Conservation (phyloP, 176 grass and related monocot genomes). For the Phoenix dactylifera region DNA sequence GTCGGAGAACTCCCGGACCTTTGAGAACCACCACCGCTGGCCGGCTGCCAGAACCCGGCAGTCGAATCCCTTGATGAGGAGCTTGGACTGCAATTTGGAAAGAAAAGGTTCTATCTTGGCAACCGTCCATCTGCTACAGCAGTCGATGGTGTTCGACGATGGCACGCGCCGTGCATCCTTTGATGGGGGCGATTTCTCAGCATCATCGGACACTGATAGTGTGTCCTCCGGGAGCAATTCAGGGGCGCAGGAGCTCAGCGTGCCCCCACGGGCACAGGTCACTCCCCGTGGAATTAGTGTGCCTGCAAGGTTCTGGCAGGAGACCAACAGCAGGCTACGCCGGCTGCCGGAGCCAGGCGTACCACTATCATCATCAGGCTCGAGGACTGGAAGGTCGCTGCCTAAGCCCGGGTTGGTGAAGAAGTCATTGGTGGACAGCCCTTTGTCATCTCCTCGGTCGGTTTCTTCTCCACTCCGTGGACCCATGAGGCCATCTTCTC, state of each 20-base stretch:
- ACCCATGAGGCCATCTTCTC: not conserved
- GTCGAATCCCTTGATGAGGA: slow-evolving; percentile 67
- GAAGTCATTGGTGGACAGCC: slow-evolving; percentile 52
- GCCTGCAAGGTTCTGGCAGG: slow-evolving; percentile 91
- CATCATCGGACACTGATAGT: slow-evolving; percentile 83
- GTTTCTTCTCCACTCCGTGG: slow-evolving; percentile 1
- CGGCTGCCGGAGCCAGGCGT: slow-evolving; percentile 51
- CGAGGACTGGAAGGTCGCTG: slow-evolving; percentile 13
- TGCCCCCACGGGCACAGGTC: slow-evolving; percentile 26
- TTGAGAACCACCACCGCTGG: slow-evolving; percentile 32
- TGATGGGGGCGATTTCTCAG: slow-evolving; percentile 52
- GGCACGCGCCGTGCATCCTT: slow-evolving; percentile 29
- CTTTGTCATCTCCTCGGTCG: slow-evolving; percentile 39
- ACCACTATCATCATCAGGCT: slow-evolving; percentile 20
- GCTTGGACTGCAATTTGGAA: slow-evolving; percentile 75
- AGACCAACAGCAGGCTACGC: slow-evolving; percentile 71
- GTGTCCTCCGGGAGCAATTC: slow-evolving; percentile 94
- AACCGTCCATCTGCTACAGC: slow-evolving; percentile 59
- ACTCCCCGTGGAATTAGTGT: slow-evolving; percentile 52
- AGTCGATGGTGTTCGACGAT: slow-evolving; percentile 76
- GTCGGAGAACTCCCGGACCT: slow-evolving; percentile 57
- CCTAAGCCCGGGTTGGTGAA: slow-evolving; percentile 1
- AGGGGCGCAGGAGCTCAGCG: slow-evolving; percentile 31
- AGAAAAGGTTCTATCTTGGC: slow-evolving; percentile 80
- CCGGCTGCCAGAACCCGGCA: slow-evolving; percentile 50